Evolutionary conservation across 352 stramenopile genomes (phyloP), one percentile per base, ranked within the genome.

Genomic region (Peronosclerospora sorghi): DNA sequence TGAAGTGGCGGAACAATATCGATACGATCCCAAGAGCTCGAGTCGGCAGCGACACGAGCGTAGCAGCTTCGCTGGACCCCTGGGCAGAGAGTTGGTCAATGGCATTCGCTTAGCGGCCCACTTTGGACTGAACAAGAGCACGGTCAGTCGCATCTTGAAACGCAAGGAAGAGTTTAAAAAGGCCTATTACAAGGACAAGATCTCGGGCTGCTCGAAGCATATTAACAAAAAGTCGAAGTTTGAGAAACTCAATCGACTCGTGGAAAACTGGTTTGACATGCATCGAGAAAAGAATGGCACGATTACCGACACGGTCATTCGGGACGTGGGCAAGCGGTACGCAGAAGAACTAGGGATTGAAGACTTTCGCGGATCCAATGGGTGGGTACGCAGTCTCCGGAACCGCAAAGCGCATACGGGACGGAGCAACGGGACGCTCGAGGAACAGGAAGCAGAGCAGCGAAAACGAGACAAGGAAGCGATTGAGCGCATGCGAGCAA

Each of bases 171-270:
- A 86, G 67, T 86, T 84, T 58, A 88, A 88, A 62, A 84, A 86
- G 48, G 76, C 76, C 14, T 88, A 83, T 49, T 88, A 88, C 60
- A 82, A 86, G 54, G 76, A 88, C 65, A 86, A 86, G 42, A 73
- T 88, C 48, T 84, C 76, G 18, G 76, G 76, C 23, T 72, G 71
- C 36, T 86, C 76, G 41, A 88, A 88, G 56, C 76, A 88, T 46
- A 88, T 88, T 45, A 88, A 86, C 66, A 88, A 88, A 45, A 88
- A 86, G 53, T 88, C 76, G 49, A 86, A 86, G 60, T 88, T 85
- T 46, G 76, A 88, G 26, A 83, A 84, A 40, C 71, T 88, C 40
- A 88, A 88, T 32, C 55, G 69, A 1, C 62, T 88, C 2, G 76
- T 88, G 0, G 76, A 88, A 51, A 88, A 83, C 45, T 88, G 76